A percentile compares a stretch with the other conserved stretches of the same genome.
These are phyloP conservation scores for Hypoxylon rickii DNA, from an alignment of 495 filamentous ascomycete genomes.

Conservation along the genomic window DNA sequence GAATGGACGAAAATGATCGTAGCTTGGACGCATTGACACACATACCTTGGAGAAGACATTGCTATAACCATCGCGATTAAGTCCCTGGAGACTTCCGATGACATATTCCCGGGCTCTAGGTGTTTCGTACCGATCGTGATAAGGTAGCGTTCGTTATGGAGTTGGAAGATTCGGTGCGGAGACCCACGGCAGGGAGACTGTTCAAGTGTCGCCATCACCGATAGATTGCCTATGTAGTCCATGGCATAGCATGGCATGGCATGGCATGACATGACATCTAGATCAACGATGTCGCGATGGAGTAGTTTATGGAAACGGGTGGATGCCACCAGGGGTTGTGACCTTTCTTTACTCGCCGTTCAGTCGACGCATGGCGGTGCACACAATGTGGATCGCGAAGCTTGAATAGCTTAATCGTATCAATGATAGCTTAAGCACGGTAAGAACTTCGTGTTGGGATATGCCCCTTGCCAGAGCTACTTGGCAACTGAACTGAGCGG, in stretches of 20 bases:
- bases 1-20: neutral
- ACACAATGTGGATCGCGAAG: slow-evolving; percentile 8
- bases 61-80: slow-evolving; percentile 16
- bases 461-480: neutral
- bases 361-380: slow-evolving; percentile 3
- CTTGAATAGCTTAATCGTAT: too few relatives aligned
- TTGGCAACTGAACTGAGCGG: too few relatives aligned
- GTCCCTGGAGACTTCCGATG: slow-evolving; percentile 11
- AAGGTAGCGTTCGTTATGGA: slow-evolving; percentile 12
- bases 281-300: slow-evolving; percentile 8
- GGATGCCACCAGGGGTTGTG: neutral
- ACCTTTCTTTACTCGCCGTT: neutral
- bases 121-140: slow-evolving; percentile 17
- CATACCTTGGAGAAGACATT: neutral
- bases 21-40: slow-evolving; percentile 15
- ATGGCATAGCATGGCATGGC: slow-evolving; percentile 1
- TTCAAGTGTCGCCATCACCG: slow-evolving; percentile 12
- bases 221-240: neutral
- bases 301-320: slow-evolving; percentile 1
- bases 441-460: neutral
- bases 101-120: slow-evolving; percentile 7
- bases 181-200: slow-evolving; percentile 1
- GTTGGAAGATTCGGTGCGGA: slow-evolving; percentile 7
- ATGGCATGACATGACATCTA: slow-evolving; percentile 1
- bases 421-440: too few relatives aligned